phyloP scores from a whole-genome alignment of 2,329 filamentous ascomycete species.

The Fusarium algeriense region DNA sequence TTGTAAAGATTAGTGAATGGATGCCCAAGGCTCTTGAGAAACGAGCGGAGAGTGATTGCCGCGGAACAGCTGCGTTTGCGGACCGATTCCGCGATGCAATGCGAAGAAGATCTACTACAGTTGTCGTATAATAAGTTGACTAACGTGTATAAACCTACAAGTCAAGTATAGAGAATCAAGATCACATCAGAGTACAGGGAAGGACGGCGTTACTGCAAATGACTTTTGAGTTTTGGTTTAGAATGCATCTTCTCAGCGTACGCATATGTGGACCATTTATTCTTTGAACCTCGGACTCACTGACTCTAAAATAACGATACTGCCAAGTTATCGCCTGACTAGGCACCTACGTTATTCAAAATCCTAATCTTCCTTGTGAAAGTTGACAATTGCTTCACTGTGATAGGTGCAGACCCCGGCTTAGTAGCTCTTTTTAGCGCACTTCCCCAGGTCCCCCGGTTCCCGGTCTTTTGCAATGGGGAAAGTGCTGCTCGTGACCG shows the following conservation, averaged over 20 bases:
- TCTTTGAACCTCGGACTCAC: background rate
- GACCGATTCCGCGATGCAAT: slow-evolving; percentile 64
- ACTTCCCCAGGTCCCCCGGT: slow-evolving; percentile 31
- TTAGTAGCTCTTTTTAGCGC: slow-evolving; percentile 34
- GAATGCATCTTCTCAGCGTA: background rate
- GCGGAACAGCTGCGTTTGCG: slow-evolving; percentile 64
- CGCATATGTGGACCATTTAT: background rate
- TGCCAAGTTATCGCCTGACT: background rate
- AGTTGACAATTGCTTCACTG: slow-evolving; percentile 39
- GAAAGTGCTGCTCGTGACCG: slow-evolving; percentile 31
- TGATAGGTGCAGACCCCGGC: slow-evolving; percentile 41
- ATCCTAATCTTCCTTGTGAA: background rate
- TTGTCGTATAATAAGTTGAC: slow-evolving; percentile 26
- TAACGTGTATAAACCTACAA: background rate
- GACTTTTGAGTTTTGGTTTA: background rate
- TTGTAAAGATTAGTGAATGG: slow-evolving; percentile 75
- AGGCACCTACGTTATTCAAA: background rate
- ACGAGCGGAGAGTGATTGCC: slow-evolving; percentile 66
- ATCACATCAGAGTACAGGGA: background rate
- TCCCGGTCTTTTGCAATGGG: background rate
- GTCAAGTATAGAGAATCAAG: background rate
- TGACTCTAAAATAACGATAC: background rate
- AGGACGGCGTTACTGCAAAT: background rate
- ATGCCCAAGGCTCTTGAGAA: slow-evolving; percentile 68
- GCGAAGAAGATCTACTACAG: slow-evolving; percentile 48